phyloP scores from a whole-genome alignment of 2,329 filamentous ascomycete genomes.

The Grosmannia clavigera region DNA sequence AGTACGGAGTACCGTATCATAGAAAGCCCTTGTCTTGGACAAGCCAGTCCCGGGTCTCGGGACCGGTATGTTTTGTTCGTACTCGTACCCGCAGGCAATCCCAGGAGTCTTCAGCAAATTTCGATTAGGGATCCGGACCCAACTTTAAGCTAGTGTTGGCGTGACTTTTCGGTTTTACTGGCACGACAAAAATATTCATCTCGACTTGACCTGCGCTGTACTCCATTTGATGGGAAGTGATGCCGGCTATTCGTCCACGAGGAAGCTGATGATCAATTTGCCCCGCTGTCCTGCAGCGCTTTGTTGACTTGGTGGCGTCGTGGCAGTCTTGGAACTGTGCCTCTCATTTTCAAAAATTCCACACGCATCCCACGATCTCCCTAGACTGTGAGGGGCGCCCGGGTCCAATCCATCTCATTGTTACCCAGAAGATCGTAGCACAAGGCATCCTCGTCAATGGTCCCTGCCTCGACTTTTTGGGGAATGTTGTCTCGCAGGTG shows the following conservation, averaged over 20 bases:
- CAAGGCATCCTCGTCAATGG: constrained; percentile 11
- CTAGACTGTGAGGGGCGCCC: constrained; percentile 22
- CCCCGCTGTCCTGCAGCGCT: constrained; percentile 23
- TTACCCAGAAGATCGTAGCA: constrained; percentile 15
- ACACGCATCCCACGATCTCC: constrained; percentile 22
- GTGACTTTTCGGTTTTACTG: too few relatives aligned
- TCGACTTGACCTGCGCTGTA: too few relatives aligned
- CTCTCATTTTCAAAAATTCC: constrained; percentile 24
- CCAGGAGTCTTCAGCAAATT: not conserved
- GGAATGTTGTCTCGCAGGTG: constrained; percentile 18
- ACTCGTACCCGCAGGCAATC: too few relatives aligned
- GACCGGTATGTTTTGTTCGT: not conserved
- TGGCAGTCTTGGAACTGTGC: constrained; percentile 25
- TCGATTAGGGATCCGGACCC: not conserved
- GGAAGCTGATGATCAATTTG: not conserved
- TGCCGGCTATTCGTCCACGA: not conserved
- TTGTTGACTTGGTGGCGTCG: constrained; percentile 22
- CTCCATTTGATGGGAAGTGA: too few relatives aligned
- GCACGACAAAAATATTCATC: too few relatives aligned
- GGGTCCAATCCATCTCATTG: constrained; percentile 2
- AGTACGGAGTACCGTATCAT: too few relatives aligned
- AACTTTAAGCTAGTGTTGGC: too few relatives aligned
- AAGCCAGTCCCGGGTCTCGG: not conserved
- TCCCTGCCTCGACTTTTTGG: constrained; percentile 7
- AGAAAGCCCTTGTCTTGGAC: not conserved